Evolutionary conservation across 2,329 filamentous ascomycete genomes (phyloP).

Genomic region (Fusarium floridanum): DNA sequence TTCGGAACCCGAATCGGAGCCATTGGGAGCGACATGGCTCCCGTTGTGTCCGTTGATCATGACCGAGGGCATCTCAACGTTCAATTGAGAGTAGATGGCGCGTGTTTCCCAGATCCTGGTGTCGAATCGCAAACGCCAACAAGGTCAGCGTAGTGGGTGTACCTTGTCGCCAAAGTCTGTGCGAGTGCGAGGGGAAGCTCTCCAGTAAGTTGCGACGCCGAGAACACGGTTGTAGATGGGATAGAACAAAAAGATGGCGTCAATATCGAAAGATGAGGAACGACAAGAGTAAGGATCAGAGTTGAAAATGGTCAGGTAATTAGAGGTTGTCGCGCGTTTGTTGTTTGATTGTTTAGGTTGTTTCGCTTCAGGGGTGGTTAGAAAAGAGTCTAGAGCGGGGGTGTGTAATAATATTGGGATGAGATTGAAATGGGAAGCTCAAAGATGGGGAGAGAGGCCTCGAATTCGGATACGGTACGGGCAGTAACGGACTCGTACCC

Average conservation of each 20-base stretch:
- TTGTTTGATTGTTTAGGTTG: constrained; percentile 8
- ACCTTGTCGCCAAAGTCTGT: constrained; percentile 32
- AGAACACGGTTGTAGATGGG: not conserved
- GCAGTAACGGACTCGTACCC: constrained; percentile 18
- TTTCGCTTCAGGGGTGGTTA: constrained; percentile 37
- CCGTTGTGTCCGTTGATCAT: constrained; percentile 45
- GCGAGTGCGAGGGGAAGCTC: not conserved
- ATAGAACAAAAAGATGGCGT: constrained; percentile 14
- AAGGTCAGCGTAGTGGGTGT: constrained; percentile 23
- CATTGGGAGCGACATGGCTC: constrained; percentile 34
- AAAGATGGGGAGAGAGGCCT: not conserved
- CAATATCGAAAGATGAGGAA: constrained; percentile 4
- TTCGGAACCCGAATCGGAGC: constrained; percentile 43
- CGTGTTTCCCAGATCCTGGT: constrained; percentile 22
- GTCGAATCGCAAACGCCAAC: constrained; percentile 21
- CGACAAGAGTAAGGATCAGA: constrained; percentile 15
- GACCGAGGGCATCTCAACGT: constrained; percentile 38
- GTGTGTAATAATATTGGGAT: constrained; percentile 33
- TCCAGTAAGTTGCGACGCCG: not conserved
- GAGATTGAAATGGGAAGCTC: not conserved
- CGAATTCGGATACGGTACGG: constrained; percentile 13
- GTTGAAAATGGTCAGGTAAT: constrained; percentile 33
- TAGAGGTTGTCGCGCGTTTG: constrained; percentile 29
- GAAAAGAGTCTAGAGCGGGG: constrained; percentile 37
- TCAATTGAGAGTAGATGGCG: constrained; percentile 16